Evolutionary conservation across 371 early-diverging fungal genomes (phyloP), one percentile per base, ranked within the genome.

Genomic region (Haplosporangium sp.): DNA sequence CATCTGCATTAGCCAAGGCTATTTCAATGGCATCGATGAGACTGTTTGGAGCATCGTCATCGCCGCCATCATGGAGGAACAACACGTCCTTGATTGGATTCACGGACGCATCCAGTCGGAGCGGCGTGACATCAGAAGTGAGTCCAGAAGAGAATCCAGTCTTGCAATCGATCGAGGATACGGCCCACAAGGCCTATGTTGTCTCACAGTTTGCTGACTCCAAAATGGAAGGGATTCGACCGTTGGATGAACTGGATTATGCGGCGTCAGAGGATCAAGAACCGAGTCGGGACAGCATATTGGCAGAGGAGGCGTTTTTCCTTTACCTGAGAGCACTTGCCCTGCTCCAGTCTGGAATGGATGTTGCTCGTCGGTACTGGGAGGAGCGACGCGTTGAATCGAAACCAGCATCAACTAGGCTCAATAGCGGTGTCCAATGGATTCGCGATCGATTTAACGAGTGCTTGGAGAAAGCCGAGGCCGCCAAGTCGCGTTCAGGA

Each of bases 371-470:
- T 45, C 81, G 85, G 5, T 89, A 94, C 61, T 95, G 94, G 94
- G 81, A 84, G 61, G 56, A 81, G 56, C 55, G 80, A 67, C 59
- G 83, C n/a, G 75, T 74, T 53, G 62, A 79, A 7, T 18, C 73
- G 62, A 73, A 76, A 80, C 43, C 83, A 8, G 83, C 82, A 7
- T 80, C 84, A 11, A 64, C 52, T 2, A 77, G 84, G 48, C 73
- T 89, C 16, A 89, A 89, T 68, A 84, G 82, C 18, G 83, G 83
- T 47, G 95, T 95, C 2, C 94, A 93, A 64, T 96, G 96, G 96
- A 92, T 96, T 74, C 88, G 94, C 18, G 91, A 89, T 47, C 86
- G 90, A 55, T 95, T 94, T 73, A 96, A 96, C 71, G 94, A 92
- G 58, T 94, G 95, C 58, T 72, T 95, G 10, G 95, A 95, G 38